phyloP scores from a whole-genome alignment of 2,329 filamentous ascomycete genomes.

The Monosporascus ibericus region DNA sequence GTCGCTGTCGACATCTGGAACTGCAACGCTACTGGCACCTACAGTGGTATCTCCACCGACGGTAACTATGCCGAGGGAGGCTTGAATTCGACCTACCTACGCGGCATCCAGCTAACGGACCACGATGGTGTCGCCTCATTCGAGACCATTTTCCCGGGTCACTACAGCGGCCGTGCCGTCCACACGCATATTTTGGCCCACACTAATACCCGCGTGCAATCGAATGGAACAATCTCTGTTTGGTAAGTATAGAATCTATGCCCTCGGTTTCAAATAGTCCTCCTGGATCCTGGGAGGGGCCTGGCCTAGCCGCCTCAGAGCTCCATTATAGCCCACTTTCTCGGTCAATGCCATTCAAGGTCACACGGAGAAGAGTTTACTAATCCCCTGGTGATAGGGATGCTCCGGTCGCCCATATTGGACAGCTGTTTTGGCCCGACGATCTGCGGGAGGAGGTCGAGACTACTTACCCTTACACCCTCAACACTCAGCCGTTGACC shows the following conservation, averaged over 20 bases:
- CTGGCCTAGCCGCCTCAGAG: too few species aligned
- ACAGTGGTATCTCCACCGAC: slow-evolving; percentile 24
- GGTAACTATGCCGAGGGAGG: slow-evolving; percentile 26
- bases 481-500: slow-evolving; percentile 21
- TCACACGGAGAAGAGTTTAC: not conserved
- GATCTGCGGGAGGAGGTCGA: slow-evolving; percentile 24
- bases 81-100: slow-evolving; percentile 37
- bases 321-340: too few species aligned
- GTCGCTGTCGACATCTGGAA: slow-evolving; percentile 41
- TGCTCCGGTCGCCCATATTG: slow-evolving; percentile 24
- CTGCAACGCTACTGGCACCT: slow-evolving; percentile 34
- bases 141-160: slow-evolving; percentile 40
- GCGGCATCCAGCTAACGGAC: slow-evolving; percentile 42
- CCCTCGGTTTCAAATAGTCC: not conserved
- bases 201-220: slow-evolving; percentile 19
- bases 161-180: slow-evolving; percentile 30
- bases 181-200: slow-evolving; percentile 36
- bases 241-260: slow-evolving; percentile 8
- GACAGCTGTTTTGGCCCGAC: slow-evolving; percentile 27
- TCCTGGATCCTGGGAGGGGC: not conserved
- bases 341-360: too few species aligned
- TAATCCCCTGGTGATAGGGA: slow-evolving; percentile 6
- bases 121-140: slow-evolving; percentile 41
- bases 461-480: slow-evolving; percentile 21
- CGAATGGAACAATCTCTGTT: slow-evolving; percentile 25